Base-by-base conservation (phyloP, 768 basidiomycete species). In the Phylloporus sp. region DNA sequence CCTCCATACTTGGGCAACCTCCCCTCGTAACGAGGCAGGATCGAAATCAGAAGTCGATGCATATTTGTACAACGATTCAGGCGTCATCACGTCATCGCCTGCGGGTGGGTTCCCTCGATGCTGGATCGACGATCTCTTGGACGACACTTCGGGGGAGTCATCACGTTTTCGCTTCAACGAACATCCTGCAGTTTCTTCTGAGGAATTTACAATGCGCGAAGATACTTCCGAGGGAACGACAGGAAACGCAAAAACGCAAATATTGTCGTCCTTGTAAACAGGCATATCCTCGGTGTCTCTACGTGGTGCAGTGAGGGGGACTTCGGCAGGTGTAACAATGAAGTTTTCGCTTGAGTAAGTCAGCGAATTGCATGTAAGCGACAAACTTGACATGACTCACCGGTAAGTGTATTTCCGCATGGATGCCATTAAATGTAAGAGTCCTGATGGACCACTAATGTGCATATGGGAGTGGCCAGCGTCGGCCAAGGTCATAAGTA, bases 401-500 rank as follows among this genome's bases (percentile, higher is more conserved):
- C 91, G 77, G 56, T 72, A 81, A 0, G 81, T 76, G 59, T 84
- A 89, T 29, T 75, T 70, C 10, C 91, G 77, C 78, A 86, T 83
- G 3, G 84, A 76, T 16, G 89, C 86, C 32, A 93, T 60, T 51
- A 76, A 76, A 65, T 93, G 89, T 15, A 76, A 61, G n/a, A 87
- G 66, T 28, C 89, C 91, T 12, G 75, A 75, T 3, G 93, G 93
- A 4, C 92, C 94, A 20, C 80, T 70, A 20, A 95, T 59, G 40
- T 80, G 70, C 31, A 95, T 56, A 36, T 76, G 71, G 16, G 74
- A 66, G 28, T 83, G 76, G 0, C 80, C 78, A 1, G 78, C 77
- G 70, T 95, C 94, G 15, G 89, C 89, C 51, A 87, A 73, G 2
- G 82, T 81, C 89, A 95, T 89, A 20, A 91, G 52, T 10, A 91